Percentiles rank a stretch among this genome's conserved stretches.
Conservation (phyloP, 306 rosid genomes). For the Vigna reflexopilosa region DNA sequence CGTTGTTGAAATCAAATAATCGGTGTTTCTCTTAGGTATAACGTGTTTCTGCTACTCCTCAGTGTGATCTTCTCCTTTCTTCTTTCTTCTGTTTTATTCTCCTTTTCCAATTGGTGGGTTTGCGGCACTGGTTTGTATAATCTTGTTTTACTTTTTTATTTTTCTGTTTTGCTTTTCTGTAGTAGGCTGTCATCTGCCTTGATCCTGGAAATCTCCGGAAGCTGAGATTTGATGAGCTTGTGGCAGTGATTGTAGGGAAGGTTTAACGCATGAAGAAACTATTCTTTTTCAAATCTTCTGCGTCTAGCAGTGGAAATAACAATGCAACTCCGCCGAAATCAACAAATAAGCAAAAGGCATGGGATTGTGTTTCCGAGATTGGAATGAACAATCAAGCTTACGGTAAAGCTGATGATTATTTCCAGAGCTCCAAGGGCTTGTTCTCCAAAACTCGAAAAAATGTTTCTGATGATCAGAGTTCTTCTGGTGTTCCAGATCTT, state of each 20-base stretch:
- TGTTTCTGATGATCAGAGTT: conserved; percentile 56
- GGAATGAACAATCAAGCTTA: conserved; percentile 50
- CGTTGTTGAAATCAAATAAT: conserved; percentile 38
- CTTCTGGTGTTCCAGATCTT: conserved; percentile 63
- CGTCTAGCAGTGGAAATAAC: conserved; percentile 62
- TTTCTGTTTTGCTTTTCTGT: conserved; percentile 26
- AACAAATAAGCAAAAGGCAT: conserved; percentile 53
- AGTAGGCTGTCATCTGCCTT: conserved; percentile 48
- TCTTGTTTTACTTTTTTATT: neutral
- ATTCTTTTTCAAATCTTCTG: conserved; percentile 83
- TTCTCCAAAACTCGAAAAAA: conserved; percentile 69
- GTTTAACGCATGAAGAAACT: conserved; percentile 76
- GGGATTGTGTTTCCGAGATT: conserved; percentile 64
- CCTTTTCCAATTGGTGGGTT: neutral
- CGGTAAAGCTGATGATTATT: conserved; percentile 52
- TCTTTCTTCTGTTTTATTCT: neutral
- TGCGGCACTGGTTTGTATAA: conserved; percentile 16
- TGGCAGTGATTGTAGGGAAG: conserved; percentile 40
- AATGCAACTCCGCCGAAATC: conserved; percentile 57
- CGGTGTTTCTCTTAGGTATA: conserved; percentile 26
- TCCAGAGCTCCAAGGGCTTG: conserved; percentile 55
- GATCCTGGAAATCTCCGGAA: conserved; percentile 34
- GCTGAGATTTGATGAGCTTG: conserved; percentile 48
- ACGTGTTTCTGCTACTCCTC: conserved; percentile 41
- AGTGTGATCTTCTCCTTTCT: neutral